Evolutionary conservation across 352 stramenopile species (phyloP).

Genomic region (Globisporangium ultimum): DNA sequence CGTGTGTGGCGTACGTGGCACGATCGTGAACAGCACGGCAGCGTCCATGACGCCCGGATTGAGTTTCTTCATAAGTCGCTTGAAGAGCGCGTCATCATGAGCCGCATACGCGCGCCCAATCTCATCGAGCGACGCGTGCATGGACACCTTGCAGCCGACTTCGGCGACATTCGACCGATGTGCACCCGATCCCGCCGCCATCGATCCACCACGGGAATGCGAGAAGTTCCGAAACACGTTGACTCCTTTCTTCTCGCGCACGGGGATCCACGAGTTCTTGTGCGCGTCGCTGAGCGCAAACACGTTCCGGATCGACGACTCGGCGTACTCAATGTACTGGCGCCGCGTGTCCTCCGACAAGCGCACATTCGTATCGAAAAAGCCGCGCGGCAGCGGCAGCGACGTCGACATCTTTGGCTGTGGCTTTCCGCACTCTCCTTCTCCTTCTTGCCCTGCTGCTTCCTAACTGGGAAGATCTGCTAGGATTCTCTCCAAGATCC

Average conservation of each 20-base stretch:
- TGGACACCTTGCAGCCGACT: conserved; percentile 63
- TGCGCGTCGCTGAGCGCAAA: conserved; percentile 79
- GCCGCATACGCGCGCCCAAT: conserved; percentile 71
- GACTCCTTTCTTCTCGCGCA: conserved; percentile 82
- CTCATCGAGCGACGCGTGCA: conserved; percentile 71
- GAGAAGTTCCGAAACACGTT: conserved; percentile 80
- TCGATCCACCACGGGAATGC: conserved; percentile 25
- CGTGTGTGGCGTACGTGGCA: conserved; percentile 62
- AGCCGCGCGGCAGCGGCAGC: conserved; percentile 67
- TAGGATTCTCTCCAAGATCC: too few relatives aligned
- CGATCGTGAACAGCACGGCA: conserved; percentile 72
- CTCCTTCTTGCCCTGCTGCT: too few relatives aligned
- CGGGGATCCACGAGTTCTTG: conserved; percentile 82
- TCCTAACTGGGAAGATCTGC: too few relatives aligned
- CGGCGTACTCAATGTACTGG: conserved; percentile 78
- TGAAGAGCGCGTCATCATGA: conserved; percentile 77
- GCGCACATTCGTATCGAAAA: conserved; percentile 65
- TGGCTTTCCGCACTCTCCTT: too few relatives aligned
- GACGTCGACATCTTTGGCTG: conserved; percentile 46
- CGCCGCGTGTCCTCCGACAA: conserved; percentile 69
- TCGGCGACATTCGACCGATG: conserved; percentile 81
- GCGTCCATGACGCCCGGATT: conserved; percentile 72
- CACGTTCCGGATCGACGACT: conserved; percentile 80
- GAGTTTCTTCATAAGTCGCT: conserved; percentile 78
- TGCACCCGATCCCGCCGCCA: conserved; percentile 27